Evolutionary conservation across 2,329 filamentous ascomycete species (phyloP), one percentile per base, ranked within the genome.

Genomic region (Colletotrichum sp.): DNA sequence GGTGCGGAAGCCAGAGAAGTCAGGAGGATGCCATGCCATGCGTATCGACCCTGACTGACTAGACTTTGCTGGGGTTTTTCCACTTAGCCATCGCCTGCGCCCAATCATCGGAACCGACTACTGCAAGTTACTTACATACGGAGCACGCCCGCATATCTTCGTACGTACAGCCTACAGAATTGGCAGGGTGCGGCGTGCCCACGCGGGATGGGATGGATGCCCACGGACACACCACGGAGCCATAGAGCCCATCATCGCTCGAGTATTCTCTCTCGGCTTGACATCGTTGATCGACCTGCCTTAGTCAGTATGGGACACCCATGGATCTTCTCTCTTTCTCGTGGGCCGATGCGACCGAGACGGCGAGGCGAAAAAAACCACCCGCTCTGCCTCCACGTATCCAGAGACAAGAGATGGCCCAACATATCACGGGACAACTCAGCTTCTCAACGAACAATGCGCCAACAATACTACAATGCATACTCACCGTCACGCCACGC

Each of bases 111-210:
- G 21, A 36, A 59, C 28, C 34, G 43, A 52, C 73, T 75, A 69
- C 73, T 75, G 70, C 73, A 65, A 73, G 28, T 73, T 43, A 73
- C 70, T 75, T 73, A 73, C 73, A 75, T 73, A 73, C 64, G 70
- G 57, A 52, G 32, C 65, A 55, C 34, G 70, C 70, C 70, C 59
- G 73, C 64, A 73, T 75, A 65, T 69, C 34, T 60, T 75, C 39
- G 57, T 73, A 73, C 71, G 73, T 64, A 67, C 34, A 65, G 57
- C 43, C 72, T 34, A 74, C 57, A 68, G 64, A 55, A 68, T 59
- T 39, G 64, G 36, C 64, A 75, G 73, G 73, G 73, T 69, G 70
- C 57, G 28, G 43, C 39, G 48, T 34, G 57, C 24, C n/a, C 64
- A 69, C 64, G 55, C 55, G 39, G 32, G 39, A 72, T 63, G 36